Conservation (phyloP, 257 asterid genomes). For the Salvia splendens region DNA sequence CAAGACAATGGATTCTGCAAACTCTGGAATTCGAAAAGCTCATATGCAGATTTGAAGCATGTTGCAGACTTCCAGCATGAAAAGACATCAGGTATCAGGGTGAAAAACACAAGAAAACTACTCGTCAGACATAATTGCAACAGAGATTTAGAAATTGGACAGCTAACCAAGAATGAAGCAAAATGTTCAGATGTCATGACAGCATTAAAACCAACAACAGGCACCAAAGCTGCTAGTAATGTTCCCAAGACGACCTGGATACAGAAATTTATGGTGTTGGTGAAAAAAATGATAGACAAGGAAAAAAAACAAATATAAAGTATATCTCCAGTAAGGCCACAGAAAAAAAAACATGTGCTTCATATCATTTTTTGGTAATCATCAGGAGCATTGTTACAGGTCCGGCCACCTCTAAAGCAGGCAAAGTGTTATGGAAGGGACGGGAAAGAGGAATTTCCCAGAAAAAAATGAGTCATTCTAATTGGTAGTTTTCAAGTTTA, state of each 20-base stretch:
- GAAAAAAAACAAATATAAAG: not conserved
- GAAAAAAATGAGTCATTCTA: not conserved
- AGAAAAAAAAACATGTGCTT: constrained; percentile 19
- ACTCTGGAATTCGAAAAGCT: constrained; percentile 14
- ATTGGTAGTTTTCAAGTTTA: not conserved
- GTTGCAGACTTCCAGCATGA: not conserved
- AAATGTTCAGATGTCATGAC: constrained; percentile 98
- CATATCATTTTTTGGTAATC: not conserved
- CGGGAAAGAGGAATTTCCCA: not conserved
- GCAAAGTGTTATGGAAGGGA: not conserved
- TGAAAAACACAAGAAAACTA: constrained; percentile 12
- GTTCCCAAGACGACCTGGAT: constrained; percentile 93
- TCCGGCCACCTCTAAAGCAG: constrained; percentile 2
- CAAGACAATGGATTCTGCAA: constrained; percentile 13
- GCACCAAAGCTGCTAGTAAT: constrained; percentile 85
- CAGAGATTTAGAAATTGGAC: constrained; percentile 5
- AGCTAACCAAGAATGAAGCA: constrained; percentile 89
- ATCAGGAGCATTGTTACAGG: not conserved
- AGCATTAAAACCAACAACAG: constrained; percentile 98
- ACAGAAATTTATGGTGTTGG: constrained; percentile 14
- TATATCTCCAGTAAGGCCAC: constrained; percentile 5
- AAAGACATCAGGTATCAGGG: not conserved
- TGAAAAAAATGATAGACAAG: constrained; percentile 15
- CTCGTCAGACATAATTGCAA: constrained; percentile 12
- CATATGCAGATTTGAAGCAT: not conserved